Evolutionary conservation across 176 grass and related monocot genomes (phyloP), one percentile per base, ranked within the genome.

Genomic region (Musa acuminata): DNA sequence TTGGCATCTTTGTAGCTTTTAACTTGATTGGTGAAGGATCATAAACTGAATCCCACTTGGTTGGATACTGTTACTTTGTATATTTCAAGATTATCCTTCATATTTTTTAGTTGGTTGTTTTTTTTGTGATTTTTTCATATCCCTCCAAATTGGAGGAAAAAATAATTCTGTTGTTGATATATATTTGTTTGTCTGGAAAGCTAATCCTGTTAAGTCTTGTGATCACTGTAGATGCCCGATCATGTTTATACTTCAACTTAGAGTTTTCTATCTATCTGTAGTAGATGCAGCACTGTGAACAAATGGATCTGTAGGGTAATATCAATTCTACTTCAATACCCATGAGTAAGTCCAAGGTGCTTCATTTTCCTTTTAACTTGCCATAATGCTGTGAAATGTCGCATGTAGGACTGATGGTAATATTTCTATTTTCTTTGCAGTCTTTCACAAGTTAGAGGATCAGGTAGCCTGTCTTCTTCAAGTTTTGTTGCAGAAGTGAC

Each of bases 221-320:
- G 35, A 43, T 43, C 27, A 35, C 12, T 16, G 25, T 43, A 49
- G 11, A 49, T 68, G 65, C 25, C 9, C 49, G 13, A 27, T 17
- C 17, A 57, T 57, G 3, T 57, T 57, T 12, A 17, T 17, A 57
- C 54, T 57, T 12, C 14, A 57, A 14, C 54, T 13, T 16, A 17
- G 17, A 57, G 17, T 57, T 57, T 13, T 57, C 35, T 43, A 43
- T 69, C 66, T 27, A 49, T 17, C 49, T 72, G 50, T 8, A 24
- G 50, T 51, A 21, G 70, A 49, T 72, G 70, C 49, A 24, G 49
- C 50, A 52, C 50, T 53, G 11, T 72, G 21, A 22, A 22, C 16
- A 14, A 57, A 74, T 35, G 72, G 52, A 75, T 75, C 26, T 60
- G 53, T 25, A 75, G 53, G 10, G 50, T 21, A 55, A 55, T 74